A percentile compares a stretch with the other conserved stretches of the same genome.
Evolutionary conservation across 495 filamentous ascomycete species (phyloP).

Genomic region (Apodospora peruviana): DNA sequence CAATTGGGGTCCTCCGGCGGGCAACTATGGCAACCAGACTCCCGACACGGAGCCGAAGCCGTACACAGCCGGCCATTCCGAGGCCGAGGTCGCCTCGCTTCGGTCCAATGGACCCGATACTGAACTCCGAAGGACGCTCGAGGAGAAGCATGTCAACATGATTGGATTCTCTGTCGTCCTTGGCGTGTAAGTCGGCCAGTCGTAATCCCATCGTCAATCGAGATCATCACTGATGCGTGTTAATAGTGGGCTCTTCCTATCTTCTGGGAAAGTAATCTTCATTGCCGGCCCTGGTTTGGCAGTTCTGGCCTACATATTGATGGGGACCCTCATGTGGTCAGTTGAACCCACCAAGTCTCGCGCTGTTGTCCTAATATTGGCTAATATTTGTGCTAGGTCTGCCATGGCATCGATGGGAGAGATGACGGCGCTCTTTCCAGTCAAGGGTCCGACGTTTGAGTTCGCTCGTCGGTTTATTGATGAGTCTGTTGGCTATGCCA

Average conservation of each 20-base stretch:
- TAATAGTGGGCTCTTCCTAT: slow-evolving; percentile 33
- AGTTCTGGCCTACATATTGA: slow-evolving; percentile 29
- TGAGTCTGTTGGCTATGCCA: slow-evolving; percentile 33
- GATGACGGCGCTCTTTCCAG: slow-evolving; percentile 39
- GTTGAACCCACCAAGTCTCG: background rate
- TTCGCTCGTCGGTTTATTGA: slow-evolving; percentile 38
- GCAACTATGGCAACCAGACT: background rate
- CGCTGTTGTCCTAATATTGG: background rate
- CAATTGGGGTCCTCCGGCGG: background rate
- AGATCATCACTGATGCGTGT: background rate
- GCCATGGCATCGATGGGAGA: slow-evolving; percentile 36
- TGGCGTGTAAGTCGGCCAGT: slow-evolving; percentile 13
- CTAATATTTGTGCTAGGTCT: slow-evolving; percentile 11
- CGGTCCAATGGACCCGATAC: background rate
- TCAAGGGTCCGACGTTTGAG: slow-evolving; percentile 37
- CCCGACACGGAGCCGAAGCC: background rate
- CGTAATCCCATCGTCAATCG: too few relatives aligned
- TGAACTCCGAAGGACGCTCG: slow-evolving; percentile 10
- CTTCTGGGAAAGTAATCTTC: slow-evolving; percentile 32
- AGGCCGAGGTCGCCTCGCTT: background rate
- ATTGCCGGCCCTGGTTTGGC: slow-evolving; percentile 33
- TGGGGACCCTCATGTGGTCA: slow-evolving; percentile 35
- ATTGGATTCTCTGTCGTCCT: slow-evolving; percentile 29
- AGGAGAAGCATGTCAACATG: slow-evolving; percentile 36
- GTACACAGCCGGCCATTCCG: background rate